Evolutionary conservation across 1,139 yeast species (phyloP), one percentile per base, ranked within the genome.

Genomic region (Kodamaea sp.): DNA sequence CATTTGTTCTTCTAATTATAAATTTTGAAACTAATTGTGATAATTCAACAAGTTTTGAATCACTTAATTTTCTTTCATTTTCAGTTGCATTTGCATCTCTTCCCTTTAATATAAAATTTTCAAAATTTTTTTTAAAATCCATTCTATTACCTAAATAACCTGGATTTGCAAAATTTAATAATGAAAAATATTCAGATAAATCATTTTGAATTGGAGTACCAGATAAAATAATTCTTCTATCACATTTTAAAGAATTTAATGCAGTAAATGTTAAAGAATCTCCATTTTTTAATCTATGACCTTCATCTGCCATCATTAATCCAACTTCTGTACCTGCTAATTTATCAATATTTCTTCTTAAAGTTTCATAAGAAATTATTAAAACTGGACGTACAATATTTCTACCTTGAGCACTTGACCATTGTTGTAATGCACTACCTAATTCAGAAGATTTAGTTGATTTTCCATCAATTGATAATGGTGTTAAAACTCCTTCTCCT

Each of bases 151-250:
- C 98, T 33, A 92, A 67, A 36, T 88, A 74, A 0, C 96, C 96
- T 0, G 99, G 99, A 56, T 92, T 92, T 7, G 97, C 95, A 67
- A 92, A 92, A 53, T 84, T 87, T 43, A 94, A 67, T 40, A 92
- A 67, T 0, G 98, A 88, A 57, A 90, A 94, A 62, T 92, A 92
- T 62, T 92, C 99, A 1, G 96, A 84, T 32, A 92, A 70, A 66
- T 94, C 98, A 57, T 92, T 92, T 59, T 92, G 99, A 47, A 92
- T 92, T 0, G 99, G 99, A 0, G 99, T 92, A 35, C 99, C 99
- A 0, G 97, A 88, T 27, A 92, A 66, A 47, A 92, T 92, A 7
- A 92, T 97, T 48, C 99, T 75, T 54, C 98, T 70, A 37, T 83
- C 81, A 57, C 96, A 92, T 39, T 83, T 79, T 39, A 92, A 72